A percentile compares a stretch with the other conserved stretches of the same genome.
Conservation (phyloP, 2,329 filamentous ascomycete genomes). For the Lasiodiplodia theobromae region DNA sequence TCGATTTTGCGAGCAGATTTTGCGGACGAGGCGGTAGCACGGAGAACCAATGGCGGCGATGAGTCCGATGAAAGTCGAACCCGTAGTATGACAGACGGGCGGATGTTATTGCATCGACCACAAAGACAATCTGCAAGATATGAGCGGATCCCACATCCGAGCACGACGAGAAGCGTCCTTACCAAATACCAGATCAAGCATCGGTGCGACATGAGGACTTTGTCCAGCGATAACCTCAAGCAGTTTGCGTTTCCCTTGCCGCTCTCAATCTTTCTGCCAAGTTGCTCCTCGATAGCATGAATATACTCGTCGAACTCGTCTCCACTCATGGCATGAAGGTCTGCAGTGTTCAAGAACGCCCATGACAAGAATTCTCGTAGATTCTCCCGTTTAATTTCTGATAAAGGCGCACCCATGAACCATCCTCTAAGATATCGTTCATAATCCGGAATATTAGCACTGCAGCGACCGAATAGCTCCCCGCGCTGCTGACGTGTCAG, state of each 20-base stretch:
- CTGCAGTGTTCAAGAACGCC: conserved; percentile 68
- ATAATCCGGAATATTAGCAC: conserved; percentile 61
- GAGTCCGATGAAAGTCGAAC: conserved; percentile 61
- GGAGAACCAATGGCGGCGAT: conserved; percentile 51
- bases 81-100: conserved; percentile 55
- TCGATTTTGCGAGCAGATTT: conserved; percentile 35
- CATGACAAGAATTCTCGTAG: conserved; percentile 71
- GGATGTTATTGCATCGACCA: conserved; percentile 59
- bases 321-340: conserved; percentile 50
- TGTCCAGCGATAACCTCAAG: conserved; percentile 71
- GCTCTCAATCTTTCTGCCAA: conserved; percentile 59
- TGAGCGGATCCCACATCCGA: background rate
- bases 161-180: conserved; percentile 38
- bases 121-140: conserved; percentile 50
- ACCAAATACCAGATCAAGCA: conserved; percentile 70
- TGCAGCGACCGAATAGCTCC: conserved; percentile 64
- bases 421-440: conserved; percentile 67
- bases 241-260: conserved; percentile 65
- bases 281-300: conserved; percentile 59
- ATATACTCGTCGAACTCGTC: conserved; percentile 65
- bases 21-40: conserved; percentile 68
- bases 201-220: conserved; percentile 66
- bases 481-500: conserved; percentile 58
- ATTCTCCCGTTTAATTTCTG: conserved; percentile 71
- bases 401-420: conserved; percentile 67